phyloP scores from a whole-genome alignment of 2,329 filamentous ascomycete genomes.

The Beauveria caledonica region DNA sequence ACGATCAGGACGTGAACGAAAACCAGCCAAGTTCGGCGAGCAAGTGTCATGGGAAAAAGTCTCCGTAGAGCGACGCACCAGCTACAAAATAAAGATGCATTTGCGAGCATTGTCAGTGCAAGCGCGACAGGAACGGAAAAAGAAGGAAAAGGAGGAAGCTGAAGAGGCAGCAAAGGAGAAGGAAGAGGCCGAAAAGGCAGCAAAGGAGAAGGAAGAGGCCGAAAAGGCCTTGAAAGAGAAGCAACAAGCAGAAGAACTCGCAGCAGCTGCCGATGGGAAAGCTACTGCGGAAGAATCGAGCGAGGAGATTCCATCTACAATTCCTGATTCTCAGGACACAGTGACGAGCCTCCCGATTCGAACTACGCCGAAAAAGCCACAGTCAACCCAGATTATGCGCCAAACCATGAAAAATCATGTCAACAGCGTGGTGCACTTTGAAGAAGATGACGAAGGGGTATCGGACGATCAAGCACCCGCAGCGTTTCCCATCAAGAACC shows the following conservation, averaged over 20 bases:
- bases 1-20: slow-evolving; percentile 21
- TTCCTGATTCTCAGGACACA: slow-evolving; percentile 11
- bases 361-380: slow-evolving; percentile 5
- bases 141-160: slow-evolving; percentile 8
- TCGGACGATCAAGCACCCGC: neutral
- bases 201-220: slow-evolving; percentile 2
- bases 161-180: neutral
- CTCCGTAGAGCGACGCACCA: slow-evolving; percentile 9
- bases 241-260: neutral
- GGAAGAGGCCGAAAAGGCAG: slow-evolving; percentile 10
- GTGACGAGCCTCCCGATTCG: slow-evolving; percentile 1
- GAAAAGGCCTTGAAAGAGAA: slow-evolving; percentile 9
- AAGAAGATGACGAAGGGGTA: slow-evolving; percentile 5
- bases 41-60: slow-evolving; percentile 23
- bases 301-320: slow-evolving; percentile 4
- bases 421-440: slow-evolving; percentile 9
- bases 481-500: neutral
- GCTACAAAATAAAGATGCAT: slow-evolving; percentile 11
- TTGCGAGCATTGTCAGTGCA: slow-evolving; percentile 1
- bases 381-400: neutral
- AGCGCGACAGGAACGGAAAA: neutral
- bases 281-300: too few species aligned
- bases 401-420: slow-evolving; percentile 9
- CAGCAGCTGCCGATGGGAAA: neutral
- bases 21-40: slow-evolving; percentile 22